phyloP scores from a whole-genome alignment of 305 asterid species.

The Ajuga reptans region DNA sequence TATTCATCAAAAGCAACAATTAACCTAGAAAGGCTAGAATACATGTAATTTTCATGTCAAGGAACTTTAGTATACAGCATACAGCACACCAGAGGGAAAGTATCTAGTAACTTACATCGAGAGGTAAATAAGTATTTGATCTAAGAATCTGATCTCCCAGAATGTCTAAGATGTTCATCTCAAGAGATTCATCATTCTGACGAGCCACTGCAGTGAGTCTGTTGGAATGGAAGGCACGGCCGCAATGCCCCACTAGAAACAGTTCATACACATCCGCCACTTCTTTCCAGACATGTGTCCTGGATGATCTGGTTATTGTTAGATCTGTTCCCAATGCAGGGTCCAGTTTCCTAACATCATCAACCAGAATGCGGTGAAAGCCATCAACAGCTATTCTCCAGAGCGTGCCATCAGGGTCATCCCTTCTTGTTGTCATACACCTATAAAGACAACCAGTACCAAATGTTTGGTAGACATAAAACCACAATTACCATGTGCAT shows the following conservation, averaged over 20 bases:
- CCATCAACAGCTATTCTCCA: conserved; percentile 94
- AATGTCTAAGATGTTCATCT: conserved; percentile 69
- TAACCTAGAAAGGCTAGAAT: background rate
- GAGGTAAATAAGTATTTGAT: conserved; percentile 62
- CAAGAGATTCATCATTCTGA: conserved; percentile 71
- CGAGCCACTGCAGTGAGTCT: conserved; percentile 48
- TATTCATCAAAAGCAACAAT: background rate
- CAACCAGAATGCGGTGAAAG: conserved; percentile 58
- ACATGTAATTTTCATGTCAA: conserved; percentile 9
- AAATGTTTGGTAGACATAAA: background rate
- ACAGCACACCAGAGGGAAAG: conserved; percentile 18
- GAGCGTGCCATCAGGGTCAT: conserved; percentile 83
- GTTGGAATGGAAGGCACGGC: conserved; percentile 80
- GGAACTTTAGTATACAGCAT: background rate
- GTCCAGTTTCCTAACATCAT: conserved; percentile 45
- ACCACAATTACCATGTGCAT: background rate
- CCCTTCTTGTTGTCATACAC: conserved; percentile 97
- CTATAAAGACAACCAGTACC: conserved; percentile 30
- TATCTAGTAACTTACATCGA: conserved; percentile 49
- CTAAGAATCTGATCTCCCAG: conserved; percentile 74
- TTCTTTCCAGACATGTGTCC: conserved; percentile 87
- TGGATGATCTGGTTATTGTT: conserved; percentile 40
- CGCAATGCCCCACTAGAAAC: conserved; percentile 89
- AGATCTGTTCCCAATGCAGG: conserved; percentile 31
- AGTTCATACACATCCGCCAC: conserved; percentile 86